Evolutionary conservation across 2,329 filamentous ascomycete genomes (phyloP).

Genomic region (Gremmenia infestans): DNA sequence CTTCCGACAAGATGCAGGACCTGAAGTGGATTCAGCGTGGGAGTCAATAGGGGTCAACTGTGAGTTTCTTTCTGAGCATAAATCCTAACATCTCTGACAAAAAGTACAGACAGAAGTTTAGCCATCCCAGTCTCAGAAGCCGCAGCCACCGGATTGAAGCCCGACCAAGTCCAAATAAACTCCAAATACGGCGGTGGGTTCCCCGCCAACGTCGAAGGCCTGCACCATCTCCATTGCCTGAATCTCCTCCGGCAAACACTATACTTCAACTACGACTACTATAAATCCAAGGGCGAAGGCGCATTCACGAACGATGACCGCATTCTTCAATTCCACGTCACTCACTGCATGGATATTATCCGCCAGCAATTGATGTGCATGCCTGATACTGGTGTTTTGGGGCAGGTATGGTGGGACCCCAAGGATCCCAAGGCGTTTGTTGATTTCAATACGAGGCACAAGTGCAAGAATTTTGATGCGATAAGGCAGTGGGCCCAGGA

Average conservation of each 20-base stretch:
- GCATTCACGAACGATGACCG: conserved; percentile 46
- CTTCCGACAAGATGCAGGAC: conserved; percentile 42
- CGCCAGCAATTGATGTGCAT: conserved; percentile 53
- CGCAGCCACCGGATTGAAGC: conserved; percentile 37
- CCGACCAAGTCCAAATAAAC: conserved; percentile 47
- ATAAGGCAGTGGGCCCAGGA: conserved; percentile 46
- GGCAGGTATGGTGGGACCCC: conserved; percentile 49
- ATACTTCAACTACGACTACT: conserved; percentile 50
- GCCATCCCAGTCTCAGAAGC: conserved; percentile 38
- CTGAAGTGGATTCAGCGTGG: conserved; percentile 51
- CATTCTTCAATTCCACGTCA: conserved; percentile 45
- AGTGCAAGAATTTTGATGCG: conserved; percentile 48
- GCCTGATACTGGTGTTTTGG: conserved; percentile 46
- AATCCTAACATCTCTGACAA: background rate
- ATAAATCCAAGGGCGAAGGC: conserved; percentile 38
- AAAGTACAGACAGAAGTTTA: conserved; percentile 34
- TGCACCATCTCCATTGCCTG: conserved; percentile 48
- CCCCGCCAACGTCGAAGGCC: conserved; percentile 42
- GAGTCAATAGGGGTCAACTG: conserved; percentile 45
- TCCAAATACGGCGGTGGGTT: conserved; percentile 48
- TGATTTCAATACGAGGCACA: conserved; percentile 51
- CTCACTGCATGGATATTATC: conserved; percentile 51
- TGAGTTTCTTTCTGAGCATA: conserved; percentile 26
- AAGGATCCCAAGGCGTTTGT: conserved; percentile 39
- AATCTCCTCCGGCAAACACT: conserved; percentile 48